phyloP scores from a whole-genome alignment of 768 basidiomycete species.

The Termitomyces sp. region DNA sequence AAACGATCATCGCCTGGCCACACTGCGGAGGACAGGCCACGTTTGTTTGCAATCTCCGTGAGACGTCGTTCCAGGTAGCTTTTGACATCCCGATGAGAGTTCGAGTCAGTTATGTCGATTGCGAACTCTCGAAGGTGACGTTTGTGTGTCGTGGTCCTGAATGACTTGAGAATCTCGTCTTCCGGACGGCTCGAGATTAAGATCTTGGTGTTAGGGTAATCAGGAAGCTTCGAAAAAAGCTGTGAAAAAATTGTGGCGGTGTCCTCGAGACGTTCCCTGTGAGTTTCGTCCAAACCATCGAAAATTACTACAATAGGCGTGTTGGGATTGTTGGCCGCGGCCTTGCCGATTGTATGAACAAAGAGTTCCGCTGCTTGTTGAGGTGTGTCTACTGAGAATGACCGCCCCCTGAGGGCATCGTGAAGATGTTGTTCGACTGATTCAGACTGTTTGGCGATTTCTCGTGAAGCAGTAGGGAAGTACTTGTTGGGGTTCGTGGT shows the following conservation, averaged over 20 bases:
- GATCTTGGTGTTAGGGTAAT: constrained; percentile 16
- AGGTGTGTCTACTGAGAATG: constrained; percentile 9
- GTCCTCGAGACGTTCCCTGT: constrained; percentile 2
- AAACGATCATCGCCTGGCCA: constrained; percentile 13
- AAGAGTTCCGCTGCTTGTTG: constrained; percentile 19
- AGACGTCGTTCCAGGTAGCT: constrained; percentile 1
- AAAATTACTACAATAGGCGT: constrained; percentile 17
- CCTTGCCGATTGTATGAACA: constrained; percentile 9
- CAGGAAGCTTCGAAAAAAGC: constrained; percentile 7
- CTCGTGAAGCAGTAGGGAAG: not conserved
- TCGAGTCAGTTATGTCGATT: constrained; percentile 12
- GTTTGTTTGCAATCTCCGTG: not conserved
- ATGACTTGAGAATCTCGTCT: constrained; percentile 17
- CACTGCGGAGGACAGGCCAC: not conserved
- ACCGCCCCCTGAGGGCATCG: constrained; percentile 1
- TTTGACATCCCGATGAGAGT: constrained; percentile 12
- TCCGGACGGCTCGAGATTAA: constrained; percentile 21
- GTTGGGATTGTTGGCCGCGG: not conserved
- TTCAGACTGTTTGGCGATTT: not conserved
- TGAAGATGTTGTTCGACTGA: not conserved
- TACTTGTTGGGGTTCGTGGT: not conserved
- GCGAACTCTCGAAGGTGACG: constrained; percentile 13
- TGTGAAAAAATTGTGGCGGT: constrained; percentile 15
- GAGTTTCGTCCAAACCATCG: constrained; percentile 22
- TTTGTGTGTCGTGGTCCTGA: constrained; percentile 1